Conservation (phyloP, 768 basidiomycete species). For the Collybia mongolica region DNA sequence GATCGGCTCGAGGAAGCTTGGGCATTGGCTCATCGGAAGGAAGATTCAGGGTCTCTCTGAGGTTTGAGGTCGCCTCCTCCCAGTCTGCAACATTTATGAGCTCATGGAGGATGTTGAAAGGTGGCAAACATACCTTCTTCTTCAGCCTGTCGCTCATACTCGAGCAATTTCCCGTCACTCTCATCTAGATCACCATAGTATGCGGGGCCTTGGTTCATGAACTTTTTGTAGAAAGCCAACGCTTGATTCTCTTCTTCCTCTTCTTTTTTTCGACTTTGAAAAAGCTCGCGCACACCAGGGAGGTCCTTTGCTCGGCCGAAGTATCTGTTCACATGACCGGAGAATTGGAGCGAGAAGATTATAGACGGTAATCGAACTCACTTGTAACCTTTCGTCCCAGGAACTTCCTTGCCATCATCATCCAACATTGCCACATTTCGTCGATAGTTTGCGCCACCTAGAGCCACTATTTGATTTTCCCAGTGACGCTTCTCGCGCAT, state of each 20-base stretch:
- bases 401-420: constrained; percentile 94
- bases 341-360: not conserved
- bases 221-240: constrained; percentile 79
- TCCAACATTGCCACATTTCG: constrained; percentile 93
- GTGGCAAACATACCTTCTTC: constrained; percentile 55
- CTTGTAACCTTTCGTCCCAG: constrained; percentile 98
- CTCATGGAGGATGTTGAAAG: not conserved
- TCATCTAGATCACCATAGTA: constrained; percentile 96
- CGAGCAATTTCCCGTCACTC: constrained; percentile 59
- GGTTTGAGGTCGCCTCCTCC: constrained; percentile 55
- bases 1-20: constrained; percentile 41
- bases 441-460: constrained; percentile 95
- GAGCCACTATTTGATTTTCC: constrained; percentile 96
- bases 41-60: constrained; percentile 54
- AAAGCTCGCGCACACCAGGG: constrained; percentile 94
- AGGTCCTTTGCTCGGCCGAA: constrained; percentile 97
- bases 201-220: constrained; percentile 79
- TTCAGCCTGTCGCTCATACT: constrained; percentile 71
- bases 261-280: constrained; percentile 80
- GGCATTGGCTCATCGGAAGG: constrained; percentile 51
- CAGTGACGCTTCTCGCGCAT: constrained; percentile 95
- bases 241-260: constrained; percentile 87
- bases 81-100: constrained; percentile 45
- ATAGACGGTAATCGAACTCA: constrained; percentile 31
- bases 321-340: constrained; percentile 53